Evolutionary conservation across 345 rosid species (phyloP).

Genomic region (Psidium guajava): DNA sequence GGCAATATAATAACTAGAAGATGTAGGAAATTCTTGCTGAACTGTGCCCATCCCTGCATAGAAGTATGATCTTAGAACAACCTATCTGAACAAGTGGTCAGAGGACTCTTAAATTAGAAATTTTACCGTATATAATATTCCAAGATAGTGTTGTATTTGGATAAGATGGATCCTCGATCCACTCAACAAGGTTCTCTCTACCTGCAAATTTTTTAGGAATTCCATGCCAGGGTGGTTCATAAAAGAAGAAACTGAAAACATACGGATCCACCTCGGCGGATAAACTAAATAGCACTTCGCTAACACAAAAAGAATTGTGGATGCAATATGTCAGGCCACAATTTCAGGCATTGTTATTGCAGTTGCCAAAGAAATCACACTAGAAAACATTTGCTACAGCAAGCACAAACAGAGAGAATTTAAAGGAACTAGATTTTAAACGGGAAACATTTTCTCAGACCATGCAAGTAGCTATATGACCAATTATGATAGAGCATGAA

Average conservation of each 20-base stretch:
- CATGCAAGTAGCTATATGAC: not conserved
- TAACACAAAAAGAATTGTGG: not conserved
- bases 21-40: conserved; percentile 22
- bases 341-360: not conserved
- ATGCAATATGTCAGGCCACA: not conserved
- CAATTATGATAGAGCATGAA: not conserved
- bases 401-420: not conserved
- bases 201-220: conserved; percentile 18
- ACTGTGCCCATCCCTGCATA: conserved; percentile 37
- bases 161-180: conserved; percentile 51
- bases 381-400: not conserved
- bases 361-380: not conserved
- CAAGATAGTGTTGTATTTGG: conserved; percentile 49
- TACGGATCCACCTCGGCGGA: not conserved
- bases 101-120: not conserved
- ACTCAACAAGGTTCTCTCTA: conserved; percentile 26
- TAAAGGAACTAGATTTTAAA: not conserved
- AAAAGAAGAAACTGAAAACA: not conserved
- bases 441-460: not conserved
- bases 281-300: not conserved
- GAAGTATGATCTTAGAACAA: not conserved
- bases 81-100: not conserved
- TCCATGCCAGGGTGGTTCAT: not conserved
- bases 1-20: conserved; percentile 40
- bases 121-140: conserved; percentile 37